Percentiles rank a stretch among this genome's conserved stretches.
Conservation (phyloP, 1,284 basidiomycete species). For the Paramarasmius palmivorus region DNA sequence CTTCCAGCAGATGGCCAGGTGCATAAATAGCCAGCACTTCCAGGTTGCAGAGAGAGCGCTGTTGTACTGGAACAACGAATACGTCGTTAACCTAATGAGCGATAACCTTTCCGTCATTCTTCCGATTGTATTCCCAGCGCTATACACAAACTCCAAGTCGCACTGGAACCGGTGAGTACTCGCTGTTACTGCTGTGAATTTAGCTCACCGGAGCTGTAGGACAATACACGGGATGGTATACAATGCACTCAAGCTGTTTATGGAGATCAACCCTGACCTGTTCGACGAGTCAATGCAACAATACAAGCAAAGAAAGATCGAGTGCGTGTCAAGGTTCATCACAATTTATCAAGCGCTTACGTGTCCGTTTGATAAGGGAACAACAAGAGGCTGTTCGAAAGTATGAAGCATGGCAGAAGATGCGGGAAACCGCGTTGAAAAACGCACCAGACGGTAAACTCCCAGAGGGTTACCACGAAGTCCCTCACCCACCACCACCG, state of each 20-base stretch:
- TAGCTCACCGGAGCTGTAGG: constrained; percentile 41
- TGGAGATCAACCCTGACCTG: constrained; percentile 97
- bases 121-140: constrained; percentile 96
- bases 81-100: constrained; percentile 99
- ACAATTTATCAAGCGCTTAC: constrained; percentile 13
- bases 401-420: constrained; percentile 83
- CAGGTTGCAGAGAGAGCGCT: constrained; percentile 95
- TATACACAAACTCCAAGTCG: constrained; percentile 95
- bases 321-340: constrained; percentile 50
- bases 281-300: constrained; percentile 95
- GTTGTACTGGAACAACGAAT: constrained; percentile 99
- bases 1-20: constrained; percentile 94
- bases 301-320: constrained; percentile 86
- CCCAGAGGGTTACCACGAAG: constrained; percentile 64
- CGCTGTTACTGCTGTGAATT: constrained; percentile 10
- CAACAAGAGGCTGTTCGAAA: constrained; percentile 78
- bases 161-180: constrained; percentile 94
- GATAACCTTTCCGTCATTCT: constrained; percentile 90
- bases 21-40: constrained; percentile 99
- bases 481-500: constrained; percentile 69
- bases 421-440: constrained; percentile 71
- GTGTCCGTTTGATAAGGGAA: constrained; percentile 52
- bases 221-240: constrained; percentile 99
- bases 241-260: constrained; percentile 97
- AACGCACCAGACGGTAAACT: constrained; percentile 70